Evolutionary conservation across 1,139 yeast genomes (phyloP), one percentile per base, ranked within the genome.

Genomic region (Taiozyma sp.): DNA sequence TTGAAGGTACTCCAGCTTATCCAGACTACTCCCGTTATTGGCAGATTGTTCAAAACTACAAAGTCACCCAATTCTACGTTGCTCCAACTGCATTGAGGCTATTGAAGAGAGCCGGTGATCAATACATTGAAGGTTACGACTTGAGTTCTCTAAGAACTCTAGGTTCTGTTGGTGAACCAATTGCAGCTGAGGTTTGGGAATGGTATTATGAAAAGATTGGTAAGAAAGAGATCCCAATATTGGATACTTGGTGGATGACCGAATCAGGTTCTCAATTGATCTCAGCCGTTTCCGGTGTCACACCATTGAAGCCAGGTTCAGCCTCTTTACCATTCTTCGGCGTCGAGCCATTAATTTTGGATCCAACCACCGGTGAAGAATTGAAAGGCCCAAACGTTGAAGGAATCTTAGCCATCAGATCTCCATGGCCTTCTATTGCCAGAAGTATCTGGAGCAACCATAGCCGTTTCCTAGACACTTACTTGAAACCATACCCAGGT

Each of bases 91-190:
- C 96, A 16, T 74, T 88, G 61, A 80, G 96, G 68, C 74, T 88
- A 63, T 76, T 88, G 69, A 88, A 87, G 72, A 77, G 95, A 64
- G 95, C 95, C 34, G 96, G 96, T 52, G 79, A 82, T 58, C 74
- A 80, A 51, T 81, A 70, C 62, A 79, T 86, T 60, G 83, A 81
- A 61, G 76, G 80, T 30, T 81, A 74, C 65, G 85, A 86, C 59
- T 74, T 88, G 63, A 75, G 80, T 49, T 77, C 89, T 3, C 62
- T 88, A 55, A 77, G 96, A 63, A 83, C 81, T 35, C 75, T 88
- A 54, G 96, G 96, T 26, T 83, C 95, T 13, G 96, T 88, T 45
- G 96, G 96, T 65, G 96, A 88, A 68, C 96, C 96, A 56, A 88
- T 88, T 68, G 95, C 96, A 37, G 88, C 91, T 43, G 96, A 88